These are phyloP conservation scores for Pterothamnion heteromorphum DNA, from an alignment of 31 red algal species.

Conservation along the genomic window DNA sequence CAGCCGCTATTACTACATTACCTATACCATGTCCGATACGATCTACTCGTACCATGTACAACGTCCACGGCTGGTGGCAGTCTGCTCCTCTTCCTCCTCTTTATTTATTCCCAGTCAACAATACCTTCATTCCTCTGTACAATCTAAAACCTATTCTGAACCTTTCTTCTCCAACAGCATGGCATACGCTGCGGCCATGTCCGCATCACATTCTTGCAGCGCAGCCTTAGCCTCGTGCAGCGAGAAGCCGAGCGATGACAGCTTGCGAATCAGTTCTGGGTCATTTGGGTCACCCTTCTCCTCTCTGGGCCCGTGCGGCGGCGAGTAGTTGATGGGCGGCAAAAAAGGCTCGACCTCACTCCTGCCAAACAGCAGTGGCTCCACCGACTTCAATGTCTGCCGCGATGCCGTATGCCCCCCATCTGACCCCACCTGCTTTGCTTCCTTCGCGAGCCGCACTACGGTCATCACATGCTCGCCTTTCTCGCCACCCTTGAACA, in stretches of 20 bases:
- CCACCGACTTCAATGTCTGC: conserved; percentile 35
- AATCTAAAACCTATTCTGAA: background rate
- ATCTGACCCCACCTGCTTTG: background rate
- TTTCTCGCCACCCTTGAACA: conserved; percentile 59
- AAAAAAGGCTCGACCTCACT: conserved; percentile 58
- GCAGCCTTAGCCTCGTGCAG: conserved; percentile 45
- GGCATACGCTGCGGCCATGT: conserved; percentile 61
- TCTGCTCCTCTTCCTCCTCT: background rate
- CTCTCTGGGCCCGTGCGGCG: conserved; percentile 47
- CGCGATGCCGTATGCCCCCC: background rate
- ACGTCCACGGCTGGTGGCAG: background rate
- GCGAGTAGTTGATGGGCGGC: conserved; percentile 22
- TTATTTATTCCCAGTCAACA: background rate
- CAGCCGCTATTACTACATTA: too few relatives aligned
- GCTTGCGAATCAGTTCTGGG: conserved; percentile 52
- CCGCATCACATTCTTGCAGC: conserved; percentile 51
- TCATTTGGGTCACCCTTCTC: conserved; percentile 45
- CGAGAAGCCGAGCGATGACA: conserved; percentile 66
- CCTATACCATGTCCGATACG: too few relatives aligned
- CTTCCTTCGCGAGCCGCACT: conserved; percentile 2
- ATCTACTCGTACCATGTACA: too few relatives aligned
- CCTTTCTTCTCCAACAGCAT: conserved; percentile 29
- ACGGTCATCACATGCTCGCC: conserved; percentile 65
- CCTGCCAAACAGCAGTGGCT: conserved; percentile 68
- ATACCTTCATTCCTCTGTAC: background rate